A percentile compares a stretch with the other conserved stretches of the same genome.
Conservation (phyloP, 495 filamentous ascomycete species). For the Pseudevernia furfuracea region DNA sequence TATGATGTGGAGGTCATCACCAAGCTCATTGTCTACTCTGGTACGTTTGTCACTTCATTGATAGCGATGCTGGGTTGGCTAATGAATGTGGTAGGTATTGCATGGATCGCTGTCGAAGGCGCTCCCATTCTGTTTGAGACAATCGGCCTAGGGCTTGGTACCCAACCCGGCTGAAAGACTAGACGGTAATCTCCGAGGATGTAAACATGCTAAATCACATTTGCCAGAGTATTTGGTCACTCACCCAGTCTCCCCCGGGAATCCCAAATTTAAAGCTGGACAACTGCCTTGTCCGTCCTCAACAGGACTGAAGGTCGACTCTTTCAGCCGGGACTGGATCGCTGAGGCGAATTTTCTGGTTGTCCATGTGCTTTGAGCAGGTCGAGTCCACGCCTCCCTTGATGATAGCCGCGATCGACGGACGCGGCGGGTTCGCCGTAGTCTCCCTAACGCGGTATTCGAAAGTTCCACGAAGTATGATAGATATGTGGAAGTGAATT, state of each 20-base stretch:
- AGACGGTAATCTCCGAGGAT: too few relatives aligned
- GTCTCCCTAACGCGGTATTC: not conserved
- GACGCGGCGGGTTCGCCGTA: not conserved
- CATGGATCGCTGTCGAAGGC: conserved; percentile 60
- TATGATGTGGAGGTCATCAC: conserved; percentile 98
- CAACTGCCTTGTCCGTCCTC: not conserved
- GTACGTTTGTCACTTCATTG: conserved; percentile 43
- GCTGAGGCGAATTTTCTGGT: not conserved
- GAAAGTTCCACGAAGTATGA: not conserved
- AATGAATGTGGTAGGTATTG: conserved; percentile 53
- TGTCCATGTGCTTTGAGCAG: not conserved
- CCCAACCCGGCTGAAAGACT: conserved; percentile 14
- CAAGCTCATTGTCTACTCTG: conserved; percentile 90
- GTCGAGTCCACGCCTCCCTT: not conserved
- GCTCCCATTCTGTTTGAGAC: conserved; percentile 61
- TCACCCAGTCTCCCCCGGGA: not conserved
- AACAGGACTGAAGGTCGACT: not conserved
- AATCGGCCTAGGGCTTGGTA: conserved; percentile 48
- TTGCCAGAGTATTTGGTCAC: not conserved
- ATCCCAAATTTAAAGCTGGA: not conserved
- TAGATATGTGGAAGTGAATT: not conserved
- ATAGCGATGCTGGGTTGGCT: not conserved
- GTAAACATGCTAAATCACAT: not conserved
- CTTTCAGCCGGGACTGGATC: not conserved
- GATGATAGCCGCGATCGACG: not conserved